Evolutionary conservation across 257 asterid genomes (phyloP).

Genomic region (Parsonsia alboflavescens): DNA sequence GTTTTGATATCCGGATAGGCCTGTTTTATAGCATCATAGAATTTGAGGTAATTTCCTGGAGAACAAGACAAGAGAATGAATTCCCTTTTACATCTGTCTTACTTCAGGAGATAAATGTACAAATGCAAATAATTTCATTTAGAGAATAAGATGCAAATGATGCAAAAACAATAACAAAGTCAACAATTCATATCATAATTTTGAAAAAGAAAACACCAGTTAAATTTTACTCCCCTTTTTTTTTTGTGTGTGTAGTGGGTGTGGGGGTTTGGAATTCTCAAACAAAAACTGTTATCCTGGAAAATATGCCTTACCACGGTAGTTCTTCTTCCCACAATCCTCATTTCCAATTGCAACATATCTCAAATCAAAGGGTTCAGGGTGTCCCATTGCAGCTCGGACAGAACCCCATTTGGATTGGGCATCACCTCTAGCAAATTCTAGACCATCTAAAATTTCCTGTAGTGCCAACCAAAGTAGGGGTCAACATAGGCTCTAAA

Average conservation of each 20-base stretch:
- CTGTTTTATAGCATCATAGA: slow-evolving; percentile 56
- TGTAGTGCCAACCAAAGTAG: slow-evolving; percentile 21
- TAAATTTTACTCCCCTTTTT: not conserved
- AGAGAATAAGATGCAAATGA: not conserved
- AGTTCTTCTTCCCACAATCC: slow-evolving; percentile 82
- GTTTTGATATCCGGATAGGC: slow-evolving; percentile 73
- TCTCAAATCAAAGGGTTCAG: slow-evolving; percentile 80
- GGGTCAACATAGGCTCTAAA: not conserved
- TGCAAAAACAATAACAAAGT: not conserved
- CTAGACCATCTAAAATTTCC: slow-evolving; percentile 89
- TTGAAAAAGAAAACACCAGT: not conserved
- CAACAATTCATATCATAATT: not conserved
- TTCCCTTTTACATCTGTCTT: not conserved
- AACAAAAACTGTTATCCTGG: not conserved
- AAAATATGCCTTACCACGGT: slow-evolving; percentile 47
- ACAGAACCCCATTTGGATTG: slow-evolving; percentile 85
- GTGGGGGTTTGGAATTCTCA: not conserved
- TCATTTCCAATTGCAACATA: slow-evolving; percentile 95
- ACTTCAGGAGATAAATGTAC: not conserved
- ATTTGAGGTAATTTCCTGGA: slow-evolving; percentile 90
- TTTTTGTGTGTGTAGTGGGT: not conserved
- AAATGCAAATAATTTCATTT: not conserved
- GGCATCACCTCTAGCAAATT: slow-evolving; percentile 81
- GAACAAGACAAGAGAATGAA: slow-evolving; percentile 15
- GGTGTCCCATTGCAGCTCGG: slow-evolving; percentile 89